Base-by-base conservation (phyloP, 495 filamentous ascomycete genomes). In the Physcia stellaris region DNA sequence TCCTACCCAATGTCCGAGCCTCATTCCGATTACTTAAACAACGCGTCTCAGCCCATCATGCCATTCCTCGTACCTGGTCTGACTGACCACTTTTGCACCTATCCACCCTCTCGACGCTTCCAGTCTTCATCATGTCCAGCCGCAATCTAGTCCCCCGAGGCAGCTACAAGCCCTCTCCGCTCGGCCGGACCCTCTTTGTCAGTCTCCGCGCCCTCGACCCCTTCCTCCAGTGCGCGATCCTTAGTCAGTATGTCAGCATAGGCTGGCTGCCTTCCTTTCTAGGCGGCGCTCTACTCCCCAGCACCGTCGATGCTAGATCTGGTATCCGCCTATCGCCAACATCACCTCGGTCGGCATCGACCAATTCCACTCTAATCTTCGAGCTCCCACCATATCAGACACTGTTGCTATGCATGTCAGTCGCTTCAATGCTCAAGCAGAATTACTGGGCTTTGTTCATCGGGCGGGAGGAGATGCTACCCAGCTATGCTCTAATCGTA, bases 321-420 rank as follows among this genome's bases (percentile, higher is more conserved):
- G n/a, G n/a, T n/a, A n/a, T n/a, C n/a, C n/a, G n/a, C n/a, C n/a
- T n/a, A n/a, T n/a, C 15, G 50, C 47, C 27, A 41, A 30, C 20
- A 19, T 45, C 10, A 36, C 49, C 15, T 40, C 35, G 31, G 24
- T 43, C 29, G 35, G n/a, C 15, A 11, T 20, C 9, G 22, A 13
- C 32, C 45, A 58, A 42, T 60, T 68, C 43, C 62, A 62, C 26
- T 62, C n/a, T n/a, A n/a, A n/a, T 76, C 18, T 54, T 62, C 20
- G 61, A 58, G 22, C 61, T 82, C 24, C 67, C 63, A 39, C 64
- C 65, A 29, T 74, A 80, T 49, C 71, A 73, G 53, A 52, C 58
- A 45, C 70, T 78, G 42, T 62, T 82, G 11, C 64, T 61, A 26
- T 54, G 69, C 13, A 68, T 81, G 59, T 57, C 67, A 3, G 47